Percentiles rank a stretch among this genome's conserved stretches.
phyloP scores from a whole-genome alignment of 129 eudicot species.

The Rutidosis leptorrhynchoides region DNA sequence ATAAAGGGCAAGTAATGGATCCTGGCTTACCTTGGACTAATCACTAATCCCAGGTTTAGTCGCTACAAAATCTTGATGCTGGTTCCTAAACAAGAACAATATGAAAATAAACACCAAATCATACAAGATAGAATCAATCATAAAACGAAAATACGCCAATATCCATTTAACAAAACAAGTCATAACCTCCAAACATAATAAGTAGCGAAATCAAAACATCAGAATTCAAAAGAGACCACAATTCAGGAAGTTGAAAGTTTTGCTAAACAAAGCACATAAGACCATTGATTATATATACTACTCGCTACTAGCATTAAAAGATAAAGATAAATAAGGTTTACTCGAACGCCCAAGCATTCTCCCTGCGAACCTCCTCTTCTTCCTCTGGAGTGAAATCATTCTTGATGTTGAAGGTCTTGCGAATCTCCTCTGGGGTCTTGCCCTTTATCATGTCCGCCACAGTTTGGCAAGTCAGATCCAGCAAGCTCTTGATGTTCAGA shows the following conservation, averaged over 20 bases:
- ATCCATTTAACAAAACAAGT: conserved; percentile 13
- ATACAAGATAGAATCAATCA: background rate
- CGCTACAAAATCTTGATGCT: too few species aligned
- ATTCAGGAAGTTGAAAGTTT: too few species aligned
- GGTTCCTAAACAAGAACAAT: background rate
- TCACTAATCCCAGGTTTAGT: too few species aligned
- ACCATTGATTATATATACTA: conserved; percentile 29
- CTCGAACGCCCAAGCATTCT: conserved; percentile 42
- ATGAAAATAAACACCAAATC: background rate
- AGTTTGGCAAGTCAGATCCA: conserved; percentile 55
- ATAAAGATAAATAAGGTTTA: conserved; percentile 2
- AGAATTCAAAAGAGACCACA: too few species aligned
- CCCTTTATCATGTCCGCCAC: conserved; percentile 61
- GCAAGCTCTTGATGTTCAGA: conserved; percentile 44
- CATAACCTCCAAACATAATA: background rate
- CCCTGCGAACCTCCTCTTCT: conserved; percentile 42
- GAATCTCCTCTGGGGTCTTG: conserved; percentile 50
- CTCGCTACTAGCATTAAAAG: conserved; percentile 18
- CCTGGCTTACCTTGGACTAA: too few species aligned
- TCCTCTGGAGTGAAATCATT: conserved; percentile 43
- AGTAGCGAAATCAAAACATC: background rate
- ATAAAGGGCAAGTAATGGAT: too few species aligned
- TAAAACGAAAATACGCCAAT: background rate
- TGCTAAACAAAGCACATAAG: too few species aligned
- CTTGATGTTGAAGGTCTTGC: conserved; percentile 49